Evolutionary conservation across 345 rosid species (phyloP).

Genomic region (Hibiscus tridactylites): DNA sequence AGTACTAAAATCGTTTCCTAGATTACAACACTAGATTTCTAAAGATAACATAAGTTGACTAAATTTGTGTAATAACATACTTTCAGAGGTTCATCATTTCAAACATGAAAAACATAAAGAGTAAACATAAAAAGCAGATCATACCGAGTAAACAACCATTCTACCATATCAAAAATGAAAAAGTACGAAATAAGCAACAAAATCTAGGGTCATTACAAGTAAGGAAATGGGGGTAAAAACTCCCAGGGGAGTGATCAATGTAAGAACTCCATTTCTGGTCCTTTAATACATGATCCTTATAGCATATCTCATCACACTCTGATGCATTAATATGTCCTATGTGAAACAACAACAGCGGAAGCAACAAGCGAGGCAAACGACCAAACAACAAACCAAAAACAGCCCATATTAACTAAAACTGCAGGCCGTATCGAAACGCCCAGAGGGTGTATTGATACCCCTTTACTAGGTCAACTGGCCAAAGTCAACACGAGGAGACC

Average conservation of each 20-base stretch:
- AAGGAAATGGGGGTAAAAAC: neutral
- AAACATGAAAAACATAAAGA: neutral
- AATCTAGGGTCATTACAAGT: neutral
- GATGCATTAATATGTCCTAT: no score
- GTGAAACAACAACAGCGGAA: no score
- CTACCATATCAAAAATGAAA: neutral
- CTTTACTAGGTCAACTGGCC: no score
- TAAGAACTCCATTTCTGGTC: slow-evolving; percentile 85
- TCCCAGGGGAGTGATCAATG: slow-evolving; percentile 36
- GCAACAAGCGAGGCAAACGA: no score
- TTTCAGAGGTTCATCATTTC: neutral
- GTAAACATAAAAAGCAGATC: neutral
- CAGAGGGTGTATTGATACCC: no score
- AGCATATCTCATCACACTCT: slow-evolving; percentile 81
- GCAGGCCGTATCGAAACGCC: no score
- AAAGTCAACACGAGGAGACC: no score
- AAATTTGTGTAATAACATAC: neutral
- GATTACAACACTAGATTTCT: neutral
- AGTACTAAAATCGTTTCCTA: neutral
- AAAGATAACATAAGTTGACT: neutral
- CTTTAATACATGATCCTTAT: slow-evolving; percentile 93
- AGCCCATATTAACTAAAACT: no score
- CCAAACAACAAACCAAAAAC: no score
- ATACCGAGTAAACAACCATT: neutral
- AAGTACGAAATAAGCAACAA: neutral